Percentiles rank a stretch among this genome's conserved stretches.
These are phyloP conservation scores for Hortiboletus flavorubellus DNA, from an alignment of 768 basidiomycete species.

Conservation along the genomic window DNA sequence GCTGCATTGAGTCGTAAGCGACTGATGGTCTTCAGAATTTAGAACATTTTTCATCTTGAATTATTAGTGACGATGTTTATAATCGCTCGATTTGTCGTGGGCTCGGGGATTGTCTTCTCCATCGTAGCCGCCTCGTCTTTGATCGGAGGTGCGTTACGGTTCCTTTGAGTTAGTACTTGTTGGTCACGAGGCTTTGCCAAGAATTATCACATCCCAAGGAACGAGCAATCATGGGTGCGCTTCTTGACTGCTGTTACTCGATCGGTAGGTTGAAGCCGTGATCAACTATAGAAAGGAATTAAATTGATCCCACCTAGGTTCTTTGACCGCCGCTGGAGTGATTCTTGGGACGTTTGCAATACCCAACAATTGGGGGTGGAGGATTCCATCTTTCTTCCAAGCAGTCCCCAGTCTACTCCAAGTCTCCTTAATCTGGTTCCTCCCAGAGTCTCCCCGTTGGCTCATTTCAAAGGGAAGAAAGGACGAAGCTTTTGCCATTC, in stretches of 20 bases:
- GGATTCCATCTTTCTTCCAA: slow-evolving; percentile 63
- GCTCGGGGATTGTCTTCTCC: background rate
- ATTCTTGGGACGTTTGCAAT: slow-evolving; percentile 66
- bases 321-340: slow-evolving; percentile 40
- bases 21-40: background rate
- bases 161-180: background rate
- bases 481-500: slow-evolving; percentile 44
- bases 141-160: slow-evolving; percentile 14
- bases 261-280: slow-evolving; percentile 5
- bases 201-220: slow-evolving; percentile 25
- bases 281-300: too few relatives aligned
- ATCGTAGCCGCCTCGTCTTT: slow-evolving; percentile 15
- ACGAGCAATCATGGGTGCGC: slow-evolving; percentile 11
- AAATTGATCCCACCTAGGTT: slow-evolving; percentile 6
- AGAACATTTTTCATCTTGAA: background rate
- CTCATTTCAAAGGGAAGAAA: slow-evolving; percentile 53
- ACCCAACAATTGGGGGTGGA: slow-evolving; percentile 59
- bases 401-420: slow-evolving; percentile 52
- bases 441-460: slow-evolving; percentile 68
- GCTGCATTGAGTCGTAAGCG: background rate
- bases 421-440: slow-evolving; percentile 50
- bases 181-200: background rate
- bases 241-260: slow-evolving; percentile 10
- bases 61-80: background rate
- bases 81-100: background rate